Base-by-base conservation (phyloP, 2,329 filamentous ascomycete species). In the Apiospora marii region DNA sequence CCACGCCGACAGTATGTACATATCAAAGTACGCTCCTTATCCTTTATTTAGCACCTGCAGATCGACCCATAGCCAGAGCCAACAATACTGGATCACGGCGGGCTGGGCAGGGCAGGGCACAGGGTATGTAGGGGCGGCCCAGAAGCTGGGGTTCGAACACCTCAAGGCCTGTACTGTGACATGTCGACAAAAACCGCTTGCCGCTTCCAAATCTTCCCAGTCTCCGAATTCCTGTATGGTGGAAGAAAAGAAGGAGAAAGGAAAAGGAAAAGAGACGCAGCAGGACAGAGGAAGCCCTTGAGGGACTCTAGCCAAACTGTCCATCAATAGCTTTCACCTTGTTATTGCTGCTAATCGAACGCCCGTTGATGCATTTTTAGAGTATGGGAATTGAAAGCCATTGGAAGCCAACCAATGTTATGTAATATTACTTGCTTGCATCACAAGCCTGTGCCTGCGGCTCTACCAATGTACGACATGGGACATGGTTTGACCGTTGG, bases 21-120 rank as follows among this genome's bases (percentile, higher is more conserved):
- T 41, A 41, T 41, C 8, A 10, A 41, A 2, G 37, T 41, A 41
- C 37, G 24, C 34, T 61, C 16, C 30, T 64, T 64, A 19, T 41
- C 58, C 58, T 64, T 64, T 64, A 64, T 64, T 64, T 64, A 61
- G 53, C 34, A 64, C 34, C 41, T 64, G 58, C 58, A 64, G 58
- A 64, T 64, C 58, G 34, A 19, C 58, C 58, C 58, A 64, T 64
- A 64, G 34, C 58, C 34, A 64, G 7, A 64, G 58, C 58, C n/a
- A 37, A 61, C 49, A 27, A 51, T 12, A 51, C 24, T n/a, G 49
- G n/a, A 51, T 41, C 37, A 41, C 37, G 8, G 7, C 10, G 37
- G 37, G 37, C 37, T 10, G 37, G 37, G 46, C 49, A 49, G 48
- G 48, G 48, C 19, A 41, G 37, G 37, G 37, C 37, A 41, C 37